These are phyloP conservation scores for Dendrobium chrysotoxum DNA, from an alignment of 106 monocot species.

Conservation along the genomic window DNA sequence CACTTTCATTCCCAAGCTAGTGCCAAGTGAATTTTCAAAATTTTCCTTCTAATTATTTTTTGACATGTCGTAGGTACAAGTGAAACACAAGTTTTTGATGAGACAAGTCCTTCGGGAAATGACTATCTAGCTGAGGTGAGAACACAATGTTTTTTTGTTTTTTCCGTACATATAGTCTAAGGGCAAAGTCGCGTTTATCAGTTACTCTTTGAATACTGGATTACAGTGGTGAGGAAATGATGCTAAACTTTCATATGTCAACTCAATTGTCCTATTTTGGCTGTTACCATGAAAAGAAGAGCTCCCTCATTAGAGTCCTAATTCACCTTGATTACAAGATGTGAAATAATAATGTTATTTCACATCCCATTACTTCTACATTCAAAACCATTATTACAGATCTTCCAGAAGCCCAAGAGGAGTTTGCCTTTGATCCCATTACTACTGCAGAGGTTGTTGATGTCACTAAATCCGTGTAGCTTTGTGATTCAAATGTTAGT, in stretches of 20 bases:
- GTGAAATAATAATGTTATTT: too few species aligned
- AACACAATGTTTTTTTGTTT: neutral
- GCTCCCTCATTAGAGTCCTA: neutral
- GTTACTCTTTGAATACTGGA: neutral
- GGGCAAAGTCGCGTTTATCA: neutral
- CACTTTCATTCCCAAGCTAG: neutral
- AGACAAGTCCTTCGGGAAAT: constrained; percentile 74
- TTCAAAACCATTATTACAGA: too few species aligned
- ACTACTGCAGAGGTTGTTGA: too few species aligned
- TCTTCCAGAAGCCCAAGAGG: too few species aligned
- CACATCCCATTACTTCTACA: too few species aligned
- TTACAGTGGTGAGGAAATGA: neutral
- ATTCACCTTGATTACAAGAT: neutral
- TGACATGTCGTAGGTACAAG: constrained; percentile 48
- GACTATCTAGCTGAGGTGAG: constrained; percentile 78
- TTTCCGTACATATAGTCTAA: neutral
- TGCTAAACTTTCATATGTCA: neutral
- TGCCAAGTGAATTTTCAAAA: neutral
- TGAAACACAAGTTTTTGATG: constrained; percentile 70
- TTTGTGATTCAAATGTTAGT: too few species aligned
- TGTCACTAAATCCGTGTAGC: too few species aligned
- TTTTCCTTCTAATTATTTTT: neutral
- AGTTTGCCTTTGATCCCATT: too few species aligned
- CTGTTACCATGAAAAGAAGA: neutral
- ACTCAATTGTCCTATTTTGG: neutral